Conservation (phyloP, 106 monocot species). For the Phalaenopsis aphrodite region DNA sequence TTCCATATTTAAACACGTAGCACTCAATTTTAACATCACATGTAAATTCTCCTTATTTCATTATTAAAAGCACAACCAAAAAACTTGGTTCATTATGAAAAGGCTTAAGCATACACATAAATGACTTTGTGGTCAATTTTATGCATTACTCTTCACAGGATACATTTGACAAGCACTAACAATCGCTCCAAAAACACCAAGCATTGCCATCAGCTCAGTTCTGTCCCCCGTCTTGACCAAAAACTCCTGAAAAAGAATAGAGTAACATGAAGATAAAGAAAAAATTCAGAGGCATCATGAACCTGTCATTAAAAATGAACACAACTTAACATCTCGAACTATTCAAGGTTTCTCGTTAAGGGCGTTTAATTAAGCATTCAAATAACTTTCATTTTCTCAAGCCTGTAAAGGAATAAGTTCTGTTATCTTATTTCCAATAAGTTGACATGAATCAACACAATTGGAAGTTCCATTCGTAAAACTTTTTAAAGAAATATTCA, state of each 20-base stretch:
- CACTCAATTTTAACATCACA: no score
- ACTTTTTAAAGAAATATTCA: no score
- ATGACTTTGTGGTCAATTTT: background rate
- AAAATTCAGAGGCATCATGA: background rate
- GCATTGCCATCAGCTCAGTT: conserved; percentile 87
- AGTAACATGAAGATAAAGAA: background rate
- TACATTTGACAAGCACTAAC: conserved; percentile 93
- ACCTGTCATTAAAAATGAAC: background rate
- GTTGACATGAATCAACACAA: background rate
- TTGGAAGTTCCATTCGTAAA: no score
- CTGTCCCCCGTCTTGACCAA: conserved; percentile 72
- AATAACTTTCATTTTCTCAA: background rate
- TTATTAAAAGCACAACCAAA: no score
- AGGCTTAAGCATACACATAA: background rate
- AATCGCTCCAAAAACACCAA: conserved; percentile 79
- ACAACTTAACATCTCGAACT: background rate
- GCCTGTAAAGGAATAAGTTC: background rate
- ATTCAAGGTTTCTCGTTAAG: background rate
- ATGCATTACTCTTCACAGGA: conserved; percentile 20
- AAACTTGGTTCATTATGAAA: background rate
- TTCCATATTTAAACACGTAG: no score
- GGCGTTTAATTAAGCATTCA: background rate
- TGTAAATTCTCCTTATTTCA: no score
- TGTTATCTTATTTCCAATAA: background rate
- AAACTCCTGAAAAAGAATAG: conserved; percentile 56